Base-by-base conservation (phyloP, 306 rosid genomes). In the Vigna unguiculata region DNA sequence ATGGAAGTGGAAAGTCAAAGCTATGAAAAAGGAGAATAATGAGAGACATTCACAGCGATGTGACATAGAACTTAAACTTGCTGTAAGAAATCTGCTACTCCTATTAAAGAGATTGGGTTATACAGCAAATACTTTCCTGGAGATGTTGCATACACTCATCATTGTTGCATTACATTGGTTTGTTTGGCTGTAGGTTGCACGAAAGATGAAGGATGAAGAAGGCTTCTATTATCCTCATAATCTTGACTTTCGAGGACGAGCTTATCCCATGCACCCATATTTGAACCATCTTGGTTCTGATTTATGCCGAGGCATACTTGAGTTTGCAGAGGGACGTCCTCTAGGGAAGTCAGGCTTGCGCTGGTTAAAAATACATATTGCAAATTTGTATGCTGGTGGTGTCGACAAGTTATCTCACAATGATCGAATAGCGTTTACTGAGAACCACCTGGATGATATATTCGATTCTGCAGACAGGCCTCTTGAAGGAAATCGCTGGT, bases 251-350 rank as follows among this genome's bases (percentile, higher is more conserved):
- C 90, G 97, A 60, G 99, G 99, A 28, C 97, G 99, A 79, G 97
- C 99, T 22, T 95, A 95, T 72, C 99, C 97, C 69, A 90, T 95
- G 97, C 97, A 95, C 80, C 96, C 99, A 46, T 86, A 92, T 85
- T 63, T 92, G 83, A 95, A 95, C 83, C 99, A 95, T 89, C 95
- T 92, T 82, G 99, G 99, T 79, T 95, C 99, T 41, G 99, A 95
- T 86, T 62, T 92, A 70, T 95, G 99, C 83, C 88, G 99, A 88
- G 97, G 99, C 67, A 82, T 90, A 81, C 83, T 95, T 67, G 97
- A 95, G 83, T 95, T 95, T 85, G 86, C 93, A 17, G 97, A 92
- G 87, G 97, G 97, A 38, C 97, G 97, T 4, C 87, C 86, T 74
- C 83, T 95, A 47, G 97, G 96, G 71, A 88, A 86, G 81, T 88